phyloP scores from a whole-genome alignment of 768 basidiomycete genomes.

The Krasilnikovozyma curviuscula region DNA sequence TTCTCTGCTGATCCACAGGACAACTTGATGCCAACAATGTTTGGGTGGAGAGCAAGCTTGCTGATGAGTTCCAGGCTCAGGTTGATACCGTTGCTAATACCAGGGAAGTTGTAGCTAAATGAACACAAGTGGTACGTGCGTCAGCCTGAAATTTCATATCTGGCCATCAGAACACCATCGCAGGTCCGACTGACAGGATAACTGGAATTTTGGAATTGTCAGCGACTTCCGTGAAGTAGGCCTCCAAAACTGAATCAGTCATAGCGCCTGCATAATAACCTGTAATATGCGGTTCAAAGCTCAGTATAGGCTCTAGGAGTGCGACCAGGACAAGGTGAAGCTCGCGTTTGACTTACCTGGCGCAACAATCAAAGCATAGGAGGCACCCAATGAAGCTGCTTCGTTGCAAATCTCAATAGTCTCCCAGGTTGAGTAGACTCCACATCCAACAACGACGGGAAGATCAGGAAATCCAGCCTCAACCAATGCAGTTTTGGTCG shows the following conservation, averaged over 20 bases:
- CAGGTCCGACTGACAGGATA: no score
- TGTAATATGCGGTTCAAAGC: no score
- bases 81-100: constrained; percentile 25
- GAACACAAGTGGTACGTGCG: no score
- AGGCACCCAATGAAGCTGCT: constrained; percentile 1
- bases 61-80: constrained; percentile 23
- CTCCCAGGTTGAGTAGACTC: constrained; percentile 10
- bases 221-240: constrained; percentile 15
- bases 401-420: constrained; percentile 13
- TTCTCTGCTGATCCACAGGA: neutral
- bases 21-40: constrained; percentile 26
- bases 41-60: constrained; percentile 23
- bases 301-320: no score
- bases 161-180: no score
- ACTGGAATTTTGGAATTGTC: constrained; percentile 23
- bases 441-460: neutral
- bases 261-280: neutral
- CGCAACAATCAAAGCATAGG: neutral
- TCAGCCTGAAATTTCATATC: no score
- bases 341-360: no score
- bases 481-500: constrained; percentile 9
- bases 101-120: constrained; percentile 26
- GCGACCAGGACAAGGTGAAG: no score
- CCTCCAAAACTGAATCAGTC: constrained; percentile 1
- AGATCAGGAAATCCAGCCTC: neutral